Conservation (phyloP, 495 filamentous ascomycete genomes). For the Neurospora tetraspora region DNA sequence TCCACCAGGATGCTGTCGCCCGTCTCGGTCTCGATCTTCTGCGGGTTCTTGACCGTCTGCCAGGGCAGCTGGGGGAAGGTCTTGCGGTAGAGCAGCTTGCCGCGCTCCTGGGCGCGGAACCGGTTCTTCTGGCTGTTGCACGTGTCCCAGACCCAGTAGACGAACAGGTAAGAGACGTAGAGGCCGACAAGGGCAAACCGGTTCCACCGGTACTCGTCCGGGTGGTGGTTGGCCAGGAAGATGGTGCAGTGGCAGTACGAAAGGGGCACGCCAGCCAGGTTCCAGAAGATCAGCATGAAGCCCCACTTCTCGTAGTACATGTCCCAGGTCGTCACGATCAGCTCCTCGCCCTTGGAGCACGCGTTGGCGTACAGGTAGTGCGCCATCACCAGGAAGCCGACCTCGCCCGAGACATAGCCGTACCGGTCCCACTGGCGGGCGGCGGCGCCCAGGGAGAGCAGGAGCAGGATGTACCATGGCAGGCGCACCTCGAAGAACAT, state of each 20-base stretch:
- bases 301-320: constrained; percentile 99
- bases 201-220: constrained; percentile 73
- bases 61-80: constrained; percentile 93
- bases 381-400: constrained; percentile 80
- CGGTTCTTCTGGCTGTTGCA: constrained; percentile 92
- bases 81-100: constrained; percentile 59
- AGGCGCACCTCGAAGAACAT: constrained; percentile 99
- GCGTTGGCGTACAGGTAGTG: constrained; percentile 96
- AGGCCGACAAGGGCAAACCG: constrained; percentile 54
- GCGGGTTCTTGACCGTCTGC: constrained; percentile 78
- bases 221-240: constrained; percentile 83
- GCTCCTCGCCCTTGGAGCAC: constrained; percentile 91
- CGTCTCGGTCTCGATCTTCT: constrained; percentile 65
- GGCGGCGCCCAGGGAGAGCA: constrained; percentile 66
- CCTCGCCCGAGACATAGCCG: constrained; percentile 86
- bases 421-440: constrained; percentile 81
- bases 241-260: constrained; percentile 96
- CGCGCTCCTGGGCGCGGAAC: constrained; percentile 74
- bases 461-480: constrained; percentile 90
- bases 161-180: constrained; percentile 65
- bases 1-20: constrained; percentile 79
- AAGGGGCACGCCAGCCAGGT: constrained; percentile 88
- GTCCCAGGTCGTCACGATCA: constrained; percentile 89
- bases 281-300: constrained; percentile 99
- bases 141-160: constrained; percentile 90